phyloP scores from a whole-genome alignment of 352 stramenopile genomes.

The Phytophthora pini region DNA sequence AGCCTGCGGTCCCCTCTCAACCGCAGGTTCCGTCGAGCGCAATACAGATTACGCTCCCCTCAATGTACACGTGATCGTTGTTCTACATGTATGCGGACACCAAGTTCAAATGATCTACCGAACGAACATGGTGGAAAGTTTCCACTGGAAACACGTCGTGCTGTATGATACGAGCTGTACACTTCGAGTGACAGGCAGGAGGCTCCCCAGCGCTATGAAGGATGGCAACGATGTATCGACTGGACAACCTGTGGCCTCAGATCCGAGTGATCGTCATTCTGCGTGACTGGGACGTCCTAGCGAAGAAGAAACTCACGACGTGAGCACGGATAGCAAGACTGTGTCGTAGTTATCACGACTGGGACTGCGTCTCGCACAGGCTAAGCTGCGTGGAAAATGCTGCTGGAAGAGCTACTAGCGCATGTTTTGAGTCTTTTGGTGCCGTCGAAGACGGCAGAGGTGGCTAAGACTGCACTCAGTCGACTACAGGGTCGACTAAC shows the following conservation, averaged over 20 bases:
- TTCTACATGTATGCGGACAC: too few species aligned
- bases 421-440: constrained; percentile 9
- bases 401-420: constrained; percentile 8
- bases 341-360: constrained; percentile 4
- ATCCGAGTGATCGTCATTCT: constrained; percentile 8
- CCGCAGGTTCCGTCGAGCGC: too few species aligned
- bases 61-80: too few species aligned
- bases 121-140: constrained; percentile 3
- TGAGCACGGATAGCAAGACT: neutral
- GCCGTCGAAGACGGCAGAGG: constrained; percentile 5
- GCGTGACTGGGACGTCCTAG: constrained; percentile 8
- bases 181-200: constrained; percentile 2
- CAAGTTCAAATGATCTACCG: constrained; percentile 10
- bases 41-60: too few species aligned
- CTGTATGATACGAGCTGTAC: constrained; percentile 18
- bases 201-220: neutral
- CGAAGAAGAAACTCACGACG: neutral
- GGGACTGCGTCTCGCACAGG: neutral
- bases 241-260: constrained; percentile 14
- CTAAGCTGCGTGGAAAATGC: constrained; percentile 5
- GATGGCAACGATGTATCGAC: constrained; percentile 1
- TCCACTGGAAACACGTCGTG: constrained; percentile 6
- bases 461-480: constrained; percentile 1
- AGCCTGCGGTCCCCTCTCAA: too few species aligned
- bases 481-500: constrained; percentile 9